Percentiles rank a stretch among this genome's conserved stretches.
phyloP scores from a whole-genome alignment of 2,329 filamentous ascomycete species.

The Penicillium hordei region DNA sequence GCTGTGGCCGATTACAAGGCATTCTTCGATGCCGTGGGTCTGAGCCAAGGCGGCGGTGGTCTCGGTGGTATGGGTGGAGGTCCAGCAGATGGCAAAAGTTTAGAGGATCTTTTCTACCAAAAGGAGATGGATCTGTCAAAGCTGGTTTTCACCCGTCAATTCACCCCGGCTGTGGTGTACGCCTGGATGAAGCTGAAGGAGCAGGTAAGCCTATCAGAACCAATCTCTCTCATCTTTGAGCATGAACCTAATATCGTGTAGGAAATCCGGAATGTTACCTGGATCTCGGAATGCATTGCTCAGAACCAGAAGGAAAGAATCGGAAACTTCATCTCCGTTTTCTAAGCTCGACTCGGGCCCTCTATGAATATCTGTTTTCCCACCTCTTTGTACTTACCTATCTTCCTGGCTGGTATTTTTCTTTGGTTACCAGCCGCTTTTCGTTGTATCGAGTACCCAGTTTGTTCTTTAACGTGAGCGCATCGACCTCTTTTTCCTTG shows the following conservation, averaged over 20 bases:
- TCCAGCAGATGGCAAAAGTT: slow-evolving; percentile 72
- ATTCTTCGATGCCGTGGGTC: slow-evolving; percentile 89
- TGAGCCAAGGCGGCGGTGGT: slow-evolving; percentile 70
- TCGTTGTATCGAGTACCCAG: slow-evolving; percentile 33
- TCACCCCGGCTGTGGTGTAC: slow-evolving; percentile 92
- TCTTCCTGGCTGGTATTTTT: slow-evolving; percentile 19
- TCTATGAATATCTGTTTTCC: slow-evolving; percentile 15
- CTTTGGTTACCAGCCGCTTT: slow-evolving; percentile 16
- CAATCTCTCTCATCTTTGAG: not conserved
- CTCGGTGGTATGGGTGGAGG: slow-evolving; percentile 78
- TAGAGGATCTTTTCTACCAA: slow-evolving; percentile 98
- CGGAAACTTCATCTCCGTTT: slow-evolving; percentile 97
- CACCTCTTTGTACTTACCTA: slow-evolving; percentile 20
- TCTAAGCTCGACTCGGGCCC: slow-evolving; percentile 53
- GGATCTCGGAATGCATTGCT: slow-evolving; percentile 99
- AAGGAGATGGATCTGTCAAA: slow-evolving; percentile 99
- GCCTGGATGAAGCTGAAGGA: slow-evolving; percentile 97
- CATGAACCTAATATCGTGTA: slow-evolving; percentile 44
- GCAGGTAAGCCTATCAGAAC: slow-evolving; percentile 64
- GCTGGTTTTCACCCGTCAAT: slow-evolving; percentile 90
- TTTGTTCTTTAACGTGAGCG: slow-evolving; percentile 35
- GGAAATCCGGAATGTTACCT: slow-evolving; percentile 99
- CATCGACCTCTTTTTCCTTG: slow-evolving; percentile 22
- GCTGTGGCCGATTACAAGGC: slow-evolving; percentile 90
- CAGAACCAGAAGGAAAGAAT: slow-evolving; percentile 99